phyloP scores from a whole-genome alignment of 2,329 filamentous ascomycete genomes.

The Aspergillus calidoustus region DNA sequence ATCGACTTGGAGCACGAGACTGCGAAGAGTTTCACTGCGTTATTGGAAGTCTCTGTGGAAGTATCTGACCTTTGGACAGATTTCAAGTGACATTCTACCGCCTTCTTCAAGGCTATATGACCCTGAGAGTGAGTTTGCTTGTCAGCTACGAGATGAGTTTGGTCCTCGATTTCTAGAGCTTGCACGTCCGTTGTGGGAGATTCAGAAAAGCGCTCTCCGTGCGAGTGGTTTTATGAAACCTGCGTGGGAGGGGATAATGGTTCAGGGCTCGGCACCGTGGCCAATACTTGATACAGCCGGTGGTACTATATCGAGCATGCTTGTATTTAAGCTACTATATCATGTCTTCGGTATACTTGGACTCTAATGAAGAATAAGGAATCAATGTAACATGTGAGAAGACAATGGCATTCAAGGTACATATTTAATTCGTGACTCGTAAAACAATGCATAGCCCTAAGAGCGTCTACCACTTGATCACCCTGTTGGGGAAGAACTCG shows the following conservation, averaged over 20 bases:
- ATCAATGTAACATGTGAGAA: background rate
- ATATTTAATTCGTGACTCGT: conserved; percentile 8
- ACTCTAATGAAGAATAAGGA: background rate
- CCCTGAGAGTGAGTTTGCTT: too few relatives aligned
- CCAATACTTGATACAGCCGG: background rate
- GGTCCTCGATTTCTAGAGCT: too few relatives aligned
- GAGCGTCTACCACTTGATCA: conserved; percentile 67
- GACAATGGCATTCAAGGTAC: background rate
- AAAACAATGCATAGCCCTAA: background rate
- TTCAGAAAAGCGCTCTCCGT: background rate
- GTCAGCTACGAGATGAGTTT: too few relatives aligned
- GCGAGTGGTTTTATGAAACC: background rate
- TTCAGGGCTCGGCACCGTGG: background rate
- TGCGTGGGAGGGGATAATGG: background rate
- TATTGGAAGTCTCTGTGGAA: too few relatives aligned
- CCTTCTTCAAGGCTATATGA: too few relatives aligned
- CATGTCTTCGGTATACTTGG: background rate
- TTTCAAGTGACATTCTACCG: too few relatives aligned
- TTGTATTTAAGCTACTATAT: background rate
- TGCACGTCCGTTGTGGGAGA: too few relatives aligned
- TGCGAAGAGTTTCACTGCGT: too few relatives aligned
- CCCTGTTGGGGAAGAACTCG: conserved; percentile 71
- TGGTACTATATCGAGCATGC: background rate
- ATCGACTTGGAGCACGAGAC: background rate
- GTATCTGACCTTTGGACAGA: too few relatives aligned